Evolutionary conservation across 495 filamentous ascomycete genomes (phyloP), one percentile per base, ranked within the genome.

Genomic region (Hapsidospora chrysogenum): DNA sequence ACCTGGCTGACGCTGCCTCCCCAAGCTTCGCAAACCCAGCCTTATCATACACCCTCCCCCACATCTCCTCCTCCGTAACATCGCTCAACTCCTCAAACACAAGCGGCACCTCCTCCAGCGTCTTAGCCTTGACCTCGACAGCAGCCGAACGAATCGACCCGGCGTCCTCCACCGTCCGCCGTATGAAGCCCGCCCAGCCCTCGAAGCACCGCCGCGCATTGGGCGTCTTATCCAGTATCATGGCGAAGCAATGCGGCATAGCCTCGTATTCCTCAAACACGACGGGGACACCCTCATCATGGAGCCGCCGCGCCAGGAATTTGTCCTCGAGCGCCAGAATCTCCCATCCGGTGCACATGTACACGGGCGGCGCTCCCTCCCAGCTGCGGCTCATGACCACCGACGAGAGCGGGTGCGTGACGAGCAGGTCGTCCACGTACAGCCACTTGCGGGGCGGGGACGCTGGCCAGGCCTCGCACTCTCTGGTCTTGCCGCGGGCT

Each of bases 201-300:
- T 68, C 51, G 30, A 76, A 65, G 44, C 71, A 78, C 30, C 60
- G 51, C 37, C 53, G 54, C 1, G 63, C 46, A 4, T 59, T 66
- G 1, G 53, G 35, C 1, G 69, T 44, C n/a, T 45, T 48, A n/a
- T 61, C 52, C 38, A 93, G 54, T 0, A 92, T 32, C 41, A 76
- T 44, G 0, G 64, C 74, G 49, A 92, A 92, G 39, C 78, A 81
- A 48, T 96, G 87, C 29, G 86, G 85, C 83, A 93, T 92, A 1
- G 74, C 78, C 52, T 87, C 80, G 44, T 74, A 92, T 52, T 83
- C 67, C 46, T 85, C 74, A 26, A 73, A 78, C 21, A 70, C 56
- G 4, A 93, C 71, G 1, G 51, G 42, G 1, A 79, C 80, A 9
- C 77, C 76, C 10, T 76, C 72, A 5, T 48, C 43, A 19, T 66